Evolutionary conservation across 2,329 filamentous ascomycete species (phyloP), one percentile per base, ranked within the genome.

Genomic region (Diaporthe vaccinii): DNA sequence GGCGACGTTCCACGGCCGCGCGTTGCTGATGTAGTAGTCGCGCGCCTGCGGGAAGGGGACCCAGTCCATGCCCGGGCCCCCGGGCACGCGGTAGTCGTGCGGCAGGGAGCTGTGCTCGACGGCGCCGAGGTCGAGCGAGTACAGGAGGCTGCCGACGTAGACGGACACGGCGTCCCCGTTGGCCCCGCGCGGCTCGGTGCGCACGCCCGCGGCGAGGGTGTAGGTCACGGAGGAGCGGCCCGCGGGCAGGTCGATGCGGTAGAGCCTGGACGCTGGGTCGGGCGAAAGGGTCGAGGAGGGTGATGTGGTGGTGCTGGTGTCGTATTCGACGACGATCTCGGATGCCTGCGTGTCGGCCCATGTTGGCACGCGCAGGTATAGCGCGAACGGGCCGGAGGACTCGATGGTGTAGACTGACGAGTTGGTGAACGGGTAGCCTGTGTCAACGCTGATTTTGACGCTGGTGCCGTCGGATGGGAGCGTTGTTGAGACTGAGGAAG

Each of bases 401-500:
- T 80, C 57, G 79, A 82, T 74, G 74, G 78, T 77, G 79, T 84
- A 79, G 55, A 74, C 62, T 76, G 82, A 74, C 58, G 76, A 75
- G 78, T 80, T 78, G 79, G 80, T 34, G 73, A 82, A 80, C 31
- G 81, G 89, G 79, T 91, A 91, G 68, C 83, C 82, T 0, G 89
- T 91, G 34, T 85, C 80, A 78, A 87, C 88, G 15, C 78, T 78
- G 15, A 90, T 82, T 1, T 79, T 83, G 12, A 89, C 85, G 14
- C 36, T 28, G 22, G 36, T 61, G n/a, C 31, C n/a, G n/a, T 61
- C n/a, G 22, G 36, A 41, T 9, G 31, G 61, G 20, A 88, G 79
- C 7, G 78, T 82, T 4, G 86, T 86, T 4, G 79, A 81, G 9
- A 87, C 84, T 0, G 79, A 82, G 4, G 83, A 84, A 1, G 89